Percentiles rank a stretch among this genome's conserved stretches.
Conservation (phyloP, 257 asterid species). For the Nicotiana tomentosiformis region DNA sequence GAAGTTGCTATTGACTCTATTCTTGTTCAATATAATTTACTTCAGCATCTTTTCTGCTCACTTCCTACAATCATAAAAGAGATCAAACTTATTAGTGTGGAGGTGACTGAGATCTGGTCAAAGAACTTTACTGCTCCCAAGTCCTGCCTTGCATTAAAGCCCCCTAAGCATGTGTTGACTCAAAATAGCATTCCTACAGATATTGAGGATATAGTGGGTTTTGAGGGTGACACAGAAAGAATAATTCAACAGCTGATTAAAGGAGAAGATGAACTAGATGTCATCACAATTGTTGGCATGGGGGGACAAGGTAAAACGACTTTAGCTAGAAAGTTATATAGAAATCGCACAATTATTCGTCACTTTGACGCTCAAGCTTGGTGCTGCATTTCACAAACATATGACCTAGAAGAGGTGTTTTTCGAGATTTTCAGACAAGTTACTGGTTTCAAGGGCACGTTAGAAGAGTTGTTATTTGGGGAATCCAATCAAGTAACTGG, state of each 20-base stretch:
- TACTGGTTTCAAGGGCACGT: background rate
- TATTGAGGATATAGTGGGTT: background rate
- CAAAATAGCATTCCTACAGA: too few species aligned
- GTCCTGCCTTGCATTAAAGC: too few species aligned
- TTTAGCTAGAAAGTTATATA: background rate
- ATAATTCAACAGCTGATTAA: background rate
- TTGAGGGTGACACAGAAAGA: background rate
- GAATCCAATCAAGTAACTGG: too few species aligned
- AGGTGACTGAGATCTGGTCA: too few species aligned
- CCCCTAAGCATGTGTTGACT: too few species aligned
- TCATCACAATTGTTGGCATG: background rate
- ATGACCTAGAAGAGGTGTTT: background rate
- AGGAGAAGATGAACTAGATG: background rate
- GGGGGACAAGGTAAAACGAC: background rate
- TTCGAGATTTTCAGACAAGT: background rate
- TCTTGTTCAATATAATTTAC: too few species aligned
- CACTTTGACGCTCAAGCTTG: background rate
- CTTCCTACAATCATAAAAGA: too few species aligned
- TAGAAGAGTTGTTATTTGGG: too few species aligned
- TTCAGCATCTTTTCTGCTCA: too few species aligned
- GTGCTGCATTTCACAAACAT: background rate
- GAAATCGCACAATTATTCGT: background rate
- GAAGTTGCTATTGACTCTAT: too few species aligned
- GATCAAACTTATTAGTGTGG: too few species aligned
- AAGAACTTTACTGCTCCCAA: too few species aligned